Evolutionary conservation across 2,329 filamentous ascomycete genomes (phyloP), one percentile per base, ranked within the genome.

Genomic region (Aphanocladium album): DNA sequence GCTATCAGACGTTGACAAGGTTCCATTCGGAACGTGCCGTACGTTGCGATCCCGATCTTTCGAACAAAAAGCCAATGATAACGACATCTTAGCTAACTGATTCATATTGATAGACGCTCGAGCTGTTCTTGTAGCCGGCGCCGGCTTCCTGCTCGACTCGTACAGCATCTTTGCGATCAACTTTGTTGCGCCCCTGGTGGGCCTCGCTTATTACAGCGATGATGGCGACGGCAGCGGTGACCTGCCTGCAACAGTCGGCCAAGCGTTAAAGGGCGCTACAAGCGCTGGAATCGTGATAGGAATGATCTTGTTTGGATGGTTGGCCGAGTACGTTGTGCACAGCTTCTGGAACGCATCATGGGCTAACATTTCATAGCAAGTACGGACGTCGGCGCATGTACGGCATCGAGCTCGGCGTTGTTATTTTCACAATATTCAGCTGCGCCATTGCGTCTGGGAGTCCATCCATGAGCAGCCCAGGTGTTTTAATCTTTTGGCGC

Each of bases 141-240:
- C 91, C 62, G 90, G 90, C 56, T 93, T 95, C 79, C 91, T 93
- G 71, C 88, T 90, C 51, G 90, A 93, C 72, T 88, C 89, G 14
- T 93, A 93, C 75, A 86, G 84, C 66, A 90, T 92, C 67, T 95
- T 95, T 72, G 88, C 90, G 69, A 89, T 92, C 72, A 90, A 89
- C 71, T 78, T 93, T 52, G 83, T 89, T 53, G 88, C 86, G 1
- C 82, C 80, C 50, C 84, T 93, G 71, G 76, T 93, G 16, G 90
- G 90, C 49, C 81, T 93, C 16, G 89, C 91, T 53, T 95, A 88
- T 72, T 95, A 89, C 83, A 79, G 83, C 64, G 79, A 78, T 2
- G 63, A 73, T 5, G 81, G 79, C 9, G 25, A 43, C 43, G 79
- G 77, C 6, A 82, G 77, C 62, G 84, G 85, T 14, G 72, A 77